phyloP scores from a whole-genome alignment of 768 basidiomycete genomes.

The Phylloporus sp. region DNA sequence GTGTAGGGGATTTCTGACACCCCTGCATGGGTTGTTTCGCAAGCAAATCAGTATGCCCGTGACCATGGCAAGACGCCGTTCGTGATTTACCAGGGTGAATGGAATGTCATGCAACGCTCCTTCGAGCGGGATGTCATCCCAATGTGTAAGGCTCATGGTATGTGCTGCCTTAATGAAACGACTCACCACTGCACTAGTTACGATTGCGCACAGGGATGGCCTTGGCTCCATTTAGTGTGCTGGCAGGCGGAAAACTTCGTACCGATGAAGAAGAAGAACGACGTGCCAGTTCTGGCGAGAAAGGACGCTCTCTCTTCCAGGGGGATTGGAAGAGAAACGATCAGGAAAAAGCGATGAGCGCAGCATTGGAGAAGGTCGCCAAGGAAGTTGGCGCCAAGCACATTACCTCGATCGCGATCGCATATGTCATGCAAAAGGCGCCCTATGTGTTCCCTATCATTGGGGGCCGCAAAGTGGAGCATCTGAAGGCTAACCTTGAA shows the following conservation, averaged over 20 bases:
- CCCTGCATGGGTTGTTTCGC: constrained; percentile 40
- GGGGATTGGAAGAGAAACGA: constrained; percentile 46
- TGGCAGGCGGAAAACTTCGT: constrained; percentile 34
- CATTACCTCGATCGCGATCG: constrained; percentile 42
- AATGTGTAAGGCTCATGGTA: constrained; percentile 28
- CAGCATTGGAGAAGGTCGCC: constrained; percentile 49
- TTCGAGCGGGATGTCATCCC: constrained; percentile 45
- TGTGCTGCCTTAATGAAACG: neutral
- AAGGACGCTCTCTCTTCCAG: constrained; percentile 19
- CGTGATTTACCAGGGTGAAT: constrained; percentile 41
- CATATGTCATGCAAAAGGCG: constrained; percentile 53
- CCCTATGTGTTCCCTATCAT: constrained; percentile 51
- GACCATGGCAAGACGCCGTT: constrained; percentile 43
- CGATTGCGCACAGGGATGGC: constrained; percentile 22
- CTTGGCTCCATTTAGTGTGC: constrained; percentile 35
- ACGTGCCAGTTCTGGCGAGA: constrained; percentile 24
- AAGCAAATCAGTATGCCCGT: constrained; percentile 40
- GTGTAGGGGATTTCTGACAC: constrained; percentile 28
- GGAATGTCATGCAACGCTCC: constrained; percentile 34
- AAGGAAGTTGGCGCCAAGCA: constrained; percentile 44
- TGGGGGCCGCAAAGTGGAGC: constrained; percentile 51
- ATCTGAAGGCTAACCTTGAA: constrained; percentile 47
- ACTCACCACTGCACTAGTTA: neutral
- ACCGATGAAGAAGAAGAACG: constrained; percentile 30
- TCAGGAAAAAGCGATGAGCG: constrained; percentile 38